These are phyloP conservation scores for Chlamydomonas eustigma DNA, from an alignment of 139 green algal species.

Conservation along the genomic window DNA sequence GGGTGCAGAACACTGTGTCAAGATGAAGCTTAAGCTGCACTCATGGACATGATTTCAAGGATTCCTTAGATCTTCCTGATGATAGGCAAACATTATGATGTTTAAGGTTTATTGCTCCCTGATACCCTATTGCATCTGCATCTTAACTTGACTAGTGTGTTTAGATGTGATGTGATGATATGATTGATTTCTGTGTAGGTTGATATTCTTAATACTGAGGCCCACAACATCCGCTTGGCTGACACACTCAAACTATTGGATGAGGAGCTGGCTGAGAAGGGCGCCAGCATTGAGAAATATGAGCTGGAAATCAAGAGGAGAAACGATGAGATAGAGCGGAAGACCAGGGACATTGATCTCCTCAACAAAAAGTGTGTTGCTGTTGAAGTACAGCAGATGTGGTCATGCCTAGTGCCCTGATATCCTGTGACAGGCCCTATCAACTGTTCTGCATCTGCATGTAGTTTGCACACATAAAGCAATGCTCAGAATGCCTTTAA, in stretches of 20 bases:
- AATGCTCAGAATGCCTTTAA: no score
- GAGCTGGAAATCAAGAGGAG: constrained; percentile 69
- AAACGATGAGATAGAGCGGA: constrained; percentile 82
- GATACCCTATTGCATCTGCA: no score
- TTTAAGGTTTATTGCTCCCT: neutral
- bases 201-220: constrained; percentile 76
- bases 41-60: no score
- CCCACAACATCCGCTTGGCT: constrained; percentile 59
- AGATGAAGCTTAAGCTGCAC: no score
- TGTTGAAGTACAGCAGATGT: no score
- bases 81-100: neutral
- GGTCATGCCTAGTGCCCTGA: no score
- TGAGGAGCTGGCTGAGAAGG: constrained; percentile 66
- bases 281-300: constrained; percentile 64
- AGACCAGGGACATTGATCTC: constrained; percentile 74
- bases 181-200: constrained; percentile 40
- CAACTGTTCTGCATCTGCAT: no score
- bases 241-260: constrained; percentile 70
- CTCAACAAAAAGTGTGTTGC: constrained; percentile 77
- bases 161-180: neutral
- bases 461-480: no score
- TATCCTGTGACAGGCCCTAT: no score
- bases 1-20: no score
- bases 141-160: neutral
- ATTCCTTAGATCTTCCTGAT: no score